Percentiles rank a stretch among this genome's conserved stretches.
These are phyloP conservation scores for Alloascoidea hylecoeti DNA, from an alignment of 805 yeast species.

Conservation along the genomic window DNA sequence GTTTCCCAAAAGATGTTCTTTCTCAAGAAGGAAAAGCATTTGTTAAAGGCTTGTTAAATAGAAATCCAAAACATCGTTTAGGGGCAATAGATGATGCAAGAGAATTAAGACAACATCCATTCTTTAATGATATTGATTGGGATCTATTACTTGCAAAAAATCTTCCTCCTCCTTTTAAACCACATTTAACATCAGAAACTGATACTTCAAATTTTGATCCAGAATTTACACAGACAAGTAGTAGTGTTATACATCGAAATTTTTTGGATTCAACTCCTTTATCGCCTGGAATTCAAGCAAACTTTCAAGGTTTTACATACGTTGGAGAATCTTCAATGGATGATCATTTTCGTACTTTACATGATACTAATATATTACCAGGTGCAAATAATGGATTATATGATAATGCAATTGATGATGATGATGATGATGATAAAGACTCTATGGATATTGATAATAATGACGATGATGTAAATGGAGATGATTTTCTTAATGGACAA, in stretches of 20 bases:
- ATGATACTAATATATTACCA: constrained; percentile 4
- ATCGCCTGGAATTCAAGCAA: constrained; percentile 91
- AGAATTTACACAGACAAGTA: constrained; percentile 86
- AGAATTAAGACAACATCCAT: constrained; percentile 85
- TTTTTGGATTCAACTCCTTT: constrained; percentile 57
- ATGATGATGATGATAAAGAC: constrained; percentile 10
- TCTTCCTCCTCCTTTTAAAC: constrained; percentile 94
- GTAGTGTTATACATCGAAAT: constrained; percentile 56
- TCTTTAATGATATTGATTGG: constrained; percentile 91
- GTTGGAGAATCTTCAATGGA: constrained; percentile 91
- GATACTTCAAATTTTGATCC: constrained; percentile 98
- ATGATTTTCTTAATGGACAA: constrained; percentile 79
- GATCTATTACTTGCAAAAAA: constrained; percentile 58
- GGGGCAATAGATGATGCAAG: constrained; percentile 89
- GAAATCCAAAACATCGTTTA: constrained; percentile 90
- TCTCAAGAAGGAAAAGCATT: constrained; percentile 89
- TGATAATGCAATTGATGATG: constrained; percentile 9
- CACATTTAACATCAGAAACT: constrained; percentile 78
- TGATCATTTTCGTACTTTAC: constrained; percentile 41
- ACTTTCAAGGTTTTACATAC: constrained; percentile 92
- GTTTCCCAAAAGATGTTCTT: constrained; percentile 92
- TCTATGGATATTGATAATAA: constrained; percentile 16
- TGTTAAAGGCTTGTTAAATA: constrained; percentile 86
- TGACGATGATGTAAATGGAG: constrained; percentile 52
- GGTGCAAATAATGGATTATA: neutral